phyloP scores from a whole-genome alignment of 179 eudicot genomes.

The Silene coronaria region DNA sequence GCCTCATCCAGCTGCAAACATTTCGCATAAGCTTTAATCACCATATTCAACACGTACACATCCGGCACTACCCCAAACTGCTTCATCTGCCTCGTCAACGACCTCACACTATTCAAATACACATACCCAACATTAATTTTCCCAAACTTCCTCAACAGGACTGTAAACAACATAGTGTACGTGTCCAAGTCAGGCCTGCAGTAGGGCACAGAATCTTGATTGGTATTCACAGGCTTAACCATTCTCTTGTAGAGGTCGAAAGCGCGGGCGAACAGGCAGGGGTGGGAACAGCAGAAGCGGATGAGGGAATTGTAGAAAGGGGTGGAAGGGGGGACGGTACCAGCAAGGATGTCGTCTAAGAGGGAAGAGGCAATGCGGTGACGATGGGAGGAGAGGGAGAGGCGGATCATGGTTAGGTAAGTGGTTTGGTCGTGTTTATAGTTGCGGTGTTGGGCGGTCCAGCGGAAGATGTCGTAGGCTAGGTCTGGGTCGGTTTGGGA shows the following conservation, averaged over 20 bases:
- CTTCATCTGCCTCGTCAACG: slow-evolving; percentile 74
- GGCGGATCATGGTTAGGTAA: slow-evolving; percentile 64
- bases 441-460: slow-evolving; percentile 67
- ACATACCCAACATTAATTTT: slow-evolving; percentile 62
- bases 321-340: slow-evolving; percentile 52
- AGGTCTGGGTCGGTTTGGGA: slow-evolving; percentile 73
- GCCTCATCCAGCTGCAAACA: slow-evolving; percentile 75
- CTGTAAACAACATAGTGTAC: slow-evolving; percentile 44
- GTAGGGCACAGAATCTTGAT: neutral
- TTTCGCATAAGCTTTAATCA: slow-evolving; percentile 67
- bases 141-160: slow-evolving; percentile 51
- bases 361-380: slow-evolving; percentile 55
- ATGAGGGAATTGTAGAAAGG: slow-evolving; percentile 62
- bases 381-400: slow-evolving; percentile 38
- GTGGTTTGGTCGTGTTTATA: slow-evolving; percentile 61
- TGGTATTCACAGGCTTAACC: slow-evolving; percentile 13
- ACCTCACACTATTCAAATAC: slow-evolving; percentile 57
- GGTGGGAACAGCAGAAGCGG: slow-evolving; percentile 52
- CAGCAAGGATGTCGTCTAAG: slow-evolving; percentile 75
- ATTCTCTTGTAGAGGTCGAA: slow-evolving; percentile 75
- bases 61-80: slow-evolving; percentile 73
- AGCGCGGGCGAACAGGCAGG: slow-evolving; percentile 49
- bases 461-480: slow-evolving; percentile 83
- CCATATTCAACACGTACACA: slow-evolving; percentile 59
- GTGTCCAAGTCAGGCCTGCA: slow-evolving; percentile 65